Base-by-base conservation (phyloP, 305 asterid species). In the Fraxinus albicans region DNA sequence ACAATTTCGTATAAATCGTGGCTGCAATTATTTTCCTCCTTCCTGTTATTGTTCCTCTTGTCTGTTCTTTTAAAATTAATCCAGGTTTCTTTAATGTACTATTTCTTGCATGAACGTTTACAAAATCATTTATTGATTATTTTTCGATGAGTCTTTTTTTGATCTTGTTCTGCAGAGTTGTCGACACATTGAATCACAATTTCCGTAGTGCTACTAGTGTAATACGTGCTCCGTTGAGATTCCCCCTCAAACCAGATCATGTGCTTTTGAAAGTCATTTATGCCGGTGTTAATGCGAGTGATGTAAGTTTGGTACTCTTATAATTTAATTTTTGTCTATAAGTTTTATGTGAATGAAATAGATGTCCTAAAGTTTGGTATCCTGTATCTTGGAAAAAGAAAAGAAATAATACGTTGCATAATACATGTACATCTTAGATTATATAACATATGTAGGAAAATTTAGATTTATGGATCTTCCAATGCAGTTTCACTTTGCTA, bases 241-340 rank as follows among this genome's bases (percentile, higher is more conserved):
- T 93, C 78, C 98, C 98, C 1, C 88, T 96, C 81, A 90, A 91
- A 92, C 88, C 97, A 55, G 92, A 92, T 86, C 86, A 91, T 63
- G 99, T 96, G 77, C 96, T 96, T 87, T 55, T 96, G 90, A 96
- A 96, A 85, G 84, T 94, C 88, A 88, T 96, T 81, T 94, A 96
- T 88, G 99, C 98, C 69, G 99, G 99, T 85, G 99, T 96, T 73
- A 94, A 96, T 88, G 99, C 99, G 77, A 96, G 98, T 89, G 99
- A 96, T 88, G 99, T 94, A 89, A 93, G 98, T 89, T 85, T 83
- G 69, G 70, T 86, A 50, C 76, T 77, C 73, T 70, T 76, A 34
- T 31, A 80, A 15, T 73, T 79, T 72, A 35, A 77, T 79, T 55
- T 69, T 36, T 58, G 19, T 29, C 27, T 55, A 0, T 0, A 65